These are phyloP conservation scores for Trichosanthes cucumerina DNA, from an alignment of 306 rosid genomes.

Conservation along the genomic window DNA sequence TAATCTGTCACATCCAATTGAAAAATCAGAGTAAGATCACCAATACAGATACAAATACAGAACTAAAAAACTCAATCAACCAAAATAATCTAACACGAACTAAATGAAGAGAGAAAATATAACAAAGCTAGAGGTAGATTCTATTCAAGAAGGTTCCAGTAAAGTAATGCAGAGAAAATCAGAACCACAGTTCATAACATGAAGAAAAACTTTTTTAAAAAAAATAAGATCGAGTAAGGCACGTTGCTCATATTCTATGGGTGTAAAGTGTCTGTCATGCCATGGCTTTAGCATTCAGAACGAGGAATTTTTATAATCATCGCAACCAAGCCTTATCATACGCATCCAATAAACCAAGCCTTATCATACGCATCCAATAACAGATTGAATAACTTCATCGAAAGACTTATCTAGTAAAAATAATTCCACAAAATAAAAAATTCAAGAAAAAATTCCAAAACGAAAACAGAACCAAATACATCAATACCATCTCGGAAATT, in stretches of 20 bases:
- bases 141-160: not conserved
- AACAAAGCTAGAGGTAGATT: not conserved
- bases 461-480: not conserved
- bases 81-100: not conserved
- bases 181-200: not conserved
- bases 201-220: not conserved
- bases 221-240: not conserved
- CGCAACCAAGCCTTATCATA: constrained; percentile 29
- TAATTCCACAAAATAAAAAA: not conserved
- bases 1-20: not conserved
- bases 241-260: constrained; percentile 97
- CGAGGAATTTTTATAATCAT: constrained; percentile 98
- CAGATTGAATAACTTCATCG: not conserved
- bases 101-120: too few species aligned
- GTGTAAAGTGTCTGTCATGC: constrained; percentile 99
- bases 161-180: not conserved
- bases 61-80: not conserved
- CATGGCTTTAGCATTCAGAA: constrained; percentile 77
- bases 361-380: not conserved
- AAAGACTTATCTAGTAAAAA: not conserved
- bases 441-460: not conserved
- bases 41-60: not conserved
- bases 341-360: constrained; percentile 17
- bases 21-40: not conserved
- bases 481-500: not conserved